phyloP scores from a whole-genome alignment of 1,284 basidiomycete species.

The Ustilago sp. region DNA sequence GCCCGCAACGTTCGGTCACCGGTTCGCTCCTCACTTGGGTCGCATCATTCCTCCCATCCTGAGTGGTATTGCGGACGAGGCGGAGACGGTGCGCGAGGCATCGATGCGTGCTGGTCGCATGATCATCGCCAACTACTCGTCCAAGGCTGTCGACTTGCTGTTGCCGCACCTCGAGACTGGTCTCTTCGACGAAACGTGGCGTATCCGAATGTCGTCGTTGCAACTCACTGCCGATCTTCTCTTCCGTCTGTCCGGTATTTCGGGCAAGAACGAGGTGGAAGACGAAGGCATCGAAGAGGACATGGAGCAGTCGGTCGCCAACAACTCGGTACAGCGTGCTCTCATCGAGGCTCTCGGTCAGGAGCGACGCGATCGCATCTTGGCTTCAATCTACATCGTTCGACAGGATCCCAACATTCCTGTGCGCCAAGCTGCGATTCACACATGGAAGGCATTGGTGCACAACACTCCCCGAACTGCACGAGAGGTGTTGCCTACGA shows the following conservation, averaged over 20 bases:
- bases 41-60: slow-evolving; percentile 95
- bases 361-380: slow-evolving; percentile 88
- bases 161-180: slow-evolving; percentile 94
- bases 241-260: slow-evolving; percentile 98
- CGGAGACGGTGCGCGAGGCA: slow-evolving; percentile 90
- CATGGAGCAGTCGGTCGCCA: slow-evolving; percentile 76
- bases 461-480: slow-evolving; percentile 78
- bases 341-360: slow-evolving; percentile 88
- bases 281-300: slow-evolving; percentile 70
- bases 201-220: slow-evolving; percentile 90
- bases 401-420: slow-evolving; percentile 91
- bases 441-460: slow-evolving; percentile 98
- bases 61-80: slow-evolving; percentile 89
- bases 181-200: slow-evolving; percentile 94
- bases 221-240: slow-evolving; percentile 94
- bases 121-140: slow-evolving; percentile 96
- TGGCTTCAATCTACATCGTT: slow-evolving; percentile 90
- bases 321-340: slow-evolving; percentile 75
- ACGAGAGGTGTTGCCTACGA: slow-evolving; percentile 89
- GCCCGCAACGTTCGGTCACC: slow-evolving; percentile 90
- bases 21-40: slow-evolving; percentile 94
- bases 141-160: slow-evolving; percentile 89
- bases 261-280: slow-evolving; percentile 82
- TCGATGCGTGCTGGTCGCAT: slow-evolving; percentile 99
- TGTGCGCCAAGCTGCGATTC: slow-evolving; percentile 90